Evolutionary conservation across 2,329 filamentous ascomycete genomes (phyloP).

Genomic region (Alternaria arbusti): DNA sequence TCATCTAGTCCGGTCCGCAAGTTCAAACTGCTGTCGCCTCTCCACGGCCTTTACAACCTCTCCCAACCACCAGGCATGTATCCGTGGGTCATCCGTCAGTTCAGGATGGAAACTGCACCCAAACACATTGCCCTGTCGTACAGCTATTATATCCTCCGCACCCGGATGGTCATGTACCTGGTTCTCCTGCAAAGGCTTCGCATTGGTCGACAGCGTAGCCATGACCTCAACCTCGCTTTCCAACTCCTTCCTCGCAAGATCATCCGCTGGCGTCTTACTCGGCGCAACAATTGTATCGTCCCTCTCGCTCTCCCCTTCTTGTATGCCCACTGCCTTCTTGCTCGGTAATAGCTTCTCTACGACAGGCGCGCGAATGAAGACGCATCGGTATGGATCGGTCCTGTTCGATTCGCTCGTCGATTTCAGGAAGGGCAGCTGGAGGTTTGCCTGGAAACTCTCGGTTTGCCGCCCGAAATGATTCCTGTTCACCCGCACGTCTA

Average conservation of each 20-base stretch:
- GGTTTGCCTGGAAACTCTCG: slow-evolving; percentile 82
- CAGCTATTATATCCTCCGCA: slow-evolving; percentile 78
- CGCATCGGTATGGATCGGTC: slow-evolving; percentile 71
- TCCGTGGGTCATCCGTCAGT: slow-evolving; percentile 82
- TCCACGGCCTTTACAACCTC: slow-evolving; percentile 61
- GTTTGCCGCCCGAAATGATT: slow-evolving; percentile 96
- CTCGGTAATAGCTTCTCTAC: slow-evolving; percentile 79
- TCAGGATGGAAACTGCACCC: slow-evolving; percentile 97
- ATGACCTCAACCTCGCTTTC: slow-evolving; percentile 63
- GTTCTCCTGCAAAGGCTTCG: slow-evolving; percentile 55
- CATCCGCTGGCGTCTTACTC: slow-evolving; percentile 55
- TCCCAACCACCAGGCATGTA: slow-evolving; percentile 92
- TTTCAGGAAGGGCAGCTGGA: slow-evolving; percentile 74
- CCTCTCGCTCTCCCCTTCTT: slow-evolving; percentile 55
- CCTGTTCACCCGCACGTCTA: slow-evolving; percentile 87
- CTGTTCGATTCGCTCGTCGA: slow-evolving; percentile 33
- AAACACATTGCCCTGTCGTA: slow-evolving; percentile 88
- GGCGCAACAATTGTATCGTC: slow-evolving; percentile 65
- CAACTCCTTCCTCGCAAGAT: slow-evolving; percentile 53
- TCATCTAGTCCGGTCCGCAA: slow-evolving; percentile 34
- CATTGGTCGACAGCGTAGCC: slow-evolving; percentile 61
- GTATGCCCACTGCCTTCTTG: slow-evolving; percentile 52
- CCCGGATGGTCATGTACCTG: slow-evolving; percentile 55
- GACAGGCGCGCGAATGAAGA: slow-evolving; percentile 94
- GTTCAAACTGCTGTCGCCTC: slow-evolving; percentile 39